These are phyloP conservation scores for Suillus placidus DNA, from an alignment of 768 basidiomycete genomes.

Conservation along the genomic window DNA sequence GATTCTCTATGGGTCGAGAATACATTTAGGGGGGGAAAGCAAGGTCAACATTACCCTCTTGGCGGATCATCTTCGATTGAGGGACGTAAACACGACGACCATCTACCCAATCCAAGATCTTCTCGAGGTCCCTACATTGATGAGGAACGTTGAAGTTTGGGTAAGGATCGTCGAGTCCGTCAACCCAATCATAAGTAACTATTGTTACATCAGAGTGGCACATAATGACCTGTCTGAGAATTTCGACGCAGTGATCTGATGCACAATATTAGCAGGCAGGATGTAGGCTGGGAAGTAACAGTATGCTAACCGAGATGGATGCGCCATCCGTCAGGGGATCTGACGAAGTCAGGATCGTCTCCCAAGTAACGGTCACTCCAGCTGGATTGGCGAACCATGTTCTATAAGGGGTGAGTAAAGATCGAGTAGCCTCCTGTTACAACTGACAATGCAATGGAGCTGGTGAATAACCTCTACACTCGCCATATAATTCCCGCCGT, in stretches of 20 bases:
- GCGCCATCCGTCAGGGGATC: not conserved
- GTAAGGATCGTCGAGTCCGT: not conserved
- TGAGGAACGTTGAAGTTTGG: not conserved
- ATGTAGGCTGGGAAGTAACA: not conserved
- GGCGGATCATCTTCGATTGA: not conserved
- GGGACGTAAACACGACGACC: not conserved
- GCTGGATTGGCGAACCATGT: constrained; percentile 14
- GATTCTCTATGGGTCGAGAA: not conserved
- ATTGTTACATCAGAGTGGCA: constrained; percentile 14
- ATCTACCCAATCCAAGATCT: not conserved
- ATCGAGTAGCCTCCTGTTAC: not conserved
- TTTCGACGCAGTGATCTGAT: constrained; percentile 15
- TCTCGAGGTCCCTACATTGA: not conserved
- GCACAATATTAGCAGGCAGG: not conserved
- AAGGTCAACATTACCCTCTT: not conserved
- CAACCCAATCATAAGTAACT: constrained; percentile 16
- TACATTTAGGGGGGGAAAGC: not conserved
- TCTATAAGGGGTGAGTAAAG: not conserved
- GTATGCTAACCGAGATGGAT: constrained; percentile 12
- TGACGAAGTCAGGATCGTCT: constrained; percentile 5
- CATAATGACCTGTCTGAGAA: constrained; percentile 15
- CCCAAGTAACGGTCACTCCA: constrained; percentile 10
- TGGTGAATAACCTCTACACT: constrained; percentile 15
- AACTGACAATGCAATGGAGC: constrained; percentile 15
- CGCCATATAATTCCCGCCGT: constrained; percentile 14